phyloP scores from a whole-genome alignment of 495 filamentous ascomycete species.

The Trichoderma virens region DNA sequence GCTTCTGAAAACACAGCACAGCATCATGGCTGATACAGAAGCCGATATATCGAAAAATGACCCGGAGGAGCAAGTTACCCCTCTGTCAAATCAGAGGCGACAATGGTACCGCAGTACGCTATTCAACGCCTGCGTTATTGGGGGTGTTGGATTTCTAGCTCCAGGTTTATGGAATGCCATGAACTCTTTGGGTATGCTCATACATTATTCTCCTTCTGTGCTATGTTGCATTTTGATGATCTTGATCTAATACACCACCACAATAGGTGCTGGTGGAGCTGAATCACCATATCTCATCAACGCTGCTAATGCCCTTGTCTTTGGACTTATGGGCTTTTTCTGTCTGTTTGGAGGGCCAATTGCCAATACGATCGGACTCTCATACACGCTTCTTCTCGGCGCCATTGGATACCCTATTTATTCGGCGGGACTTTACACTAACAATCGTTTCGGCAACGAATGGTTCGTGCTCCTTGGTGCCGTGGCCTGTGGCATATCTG shows the following conservation, averaged over 20 bases:
- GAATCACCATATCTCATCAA: constrained; percentile 32
- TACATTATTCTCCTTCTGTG: constrained; percentile 15
- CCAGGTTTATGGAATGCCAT: constrained; percentile 46
- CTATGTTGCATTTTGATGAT: constrained; percentile 14
- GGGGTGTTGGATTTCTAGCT: constrained; percentile 19
- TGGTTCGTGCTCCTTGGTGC: constrained; percentile 44
- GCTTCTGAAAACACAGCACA: background rate
- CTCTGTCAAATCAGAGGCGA: background rate
- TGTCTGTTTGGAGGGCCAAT: constrained; percentile 37
- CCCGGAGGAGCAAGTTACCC: background rate
- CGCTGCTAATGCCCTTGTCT: constrained; percentile 43
- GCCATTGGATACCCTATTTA: constrained; percentile 42
- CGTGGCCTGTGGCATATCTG: constrained; percentile 38
- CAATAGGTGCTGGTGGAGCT: background rate
- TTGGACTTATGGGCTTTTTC: constrained; percentile 35
- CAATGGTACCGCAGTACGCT: constrained; percentile 16
- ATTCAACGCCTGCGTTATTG: constrained; percentile 20
- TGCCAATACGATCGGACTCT: constrained; percentile 37
- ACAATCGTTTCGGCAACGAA: constrained; percentile 39
- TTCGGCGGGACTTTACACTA: constrained; percentile 40
- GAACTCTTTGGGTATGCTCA: constrained; percentile 41
- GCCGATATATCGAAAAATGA: background rate
- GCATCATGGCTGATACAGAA: background rate
- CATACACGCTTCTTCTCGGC: constrained; percentile 37
- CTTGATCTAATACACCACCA: background rate